phyloP scores from a whole-genome alignment of 768 basidiomycete species.

The Leucocoprinus birnbaumii region DNA sequence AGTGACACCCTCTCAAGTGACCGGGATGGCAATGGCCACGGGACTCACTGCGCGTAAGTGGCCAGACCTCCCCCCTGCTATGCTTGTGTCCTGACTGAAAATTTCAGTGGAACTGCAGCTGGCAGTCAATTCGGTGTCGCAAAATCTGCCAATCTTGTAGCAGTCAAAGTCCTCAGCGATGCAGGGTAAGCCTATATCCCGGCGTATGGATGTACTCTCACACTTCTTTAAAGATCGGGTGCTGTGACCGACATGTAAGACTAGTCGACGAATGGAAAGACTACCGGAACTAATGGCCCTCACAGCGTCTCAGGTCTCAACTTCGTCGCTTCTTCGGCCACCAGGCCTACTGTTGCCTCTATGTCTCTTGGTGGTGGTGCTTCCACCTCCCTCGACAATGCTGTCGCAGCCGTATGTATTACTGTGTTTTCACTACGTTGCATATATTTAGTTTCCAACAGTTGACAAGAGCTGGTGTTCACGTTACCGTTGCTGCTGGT shows the following conservation, averaged over 20 bases:
- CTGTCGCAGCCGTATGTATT: slow-evolving; percentile 22
- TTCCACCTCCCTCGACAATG: slow-evolving; percentile 26
- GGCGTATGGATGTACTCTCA: neutral
- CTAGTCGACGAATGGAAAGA: neutral
- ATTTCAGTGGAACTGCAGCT: slow-evolving; percentile 21
- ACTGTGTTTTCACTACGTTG: neutral
- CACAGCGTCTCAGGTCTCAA: slow-evolving; percentile 28
- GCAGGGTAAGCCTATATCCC: slow-evolving; percentile 19
- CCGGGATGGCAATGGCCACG: slow-evolving; percentile 37
- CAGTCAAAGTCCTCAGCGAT: slow-evolving; percentile 38
- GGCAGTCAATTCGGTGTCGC: slow-evolving; percentile 23
- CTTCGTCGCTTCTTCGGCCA: slow-evolving; percentile 23
- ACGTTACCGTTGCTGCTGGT: slow-evolving; percentile 33
- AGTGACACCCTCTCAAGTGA: neutral
- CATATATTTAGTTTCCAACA: slow-evolving; percentile 7
- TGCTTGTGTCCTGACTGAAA: neutral
- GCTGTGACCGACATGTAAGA: slow-evolving; percentile 7
- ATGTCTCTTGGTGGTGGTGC: slow-evolving; percentile 34
- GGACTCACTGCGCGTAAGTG: slow-evolving; percentile 30
- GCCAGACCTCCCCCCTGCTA: neutral
- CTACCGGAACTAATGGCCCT: neutral
- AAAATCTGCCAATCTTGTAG: slow-evolving; percentile 30
- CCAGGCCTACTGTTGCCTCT: slow-evolving; percentile 28
- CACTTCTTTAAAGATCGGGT: slow-evolving; percentile 4
- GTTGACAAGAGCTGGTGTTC: slow-evolving; percentile 27